Evolutionary conservation across 768 basidiomycete genomes (phyloP).

Genomic region (Amyloporia xantha): DNA sequence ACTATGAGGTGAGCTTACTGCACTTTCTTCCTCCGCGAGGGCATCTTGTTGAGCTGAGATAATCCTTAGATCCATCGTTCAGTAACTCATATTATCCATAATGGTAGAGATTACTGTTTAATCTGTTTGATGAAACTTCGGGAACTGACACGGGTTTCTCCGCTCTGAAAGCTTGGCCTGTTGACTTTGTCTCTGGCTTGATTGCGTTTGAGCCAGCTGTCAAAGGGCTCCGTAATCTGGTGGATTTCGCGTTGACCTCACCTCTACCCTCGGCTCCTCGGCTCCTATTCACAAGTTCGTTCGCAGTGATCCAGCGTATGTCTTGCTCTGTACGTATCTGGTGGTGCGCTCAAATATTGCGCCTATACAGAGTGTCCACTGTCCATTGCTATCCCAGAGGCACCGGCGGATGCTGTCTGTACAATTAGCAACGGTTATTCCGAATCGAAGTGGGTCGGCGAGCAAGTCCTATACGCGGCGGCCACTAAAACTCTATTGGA

Average conservation of each 20-base stretch:
- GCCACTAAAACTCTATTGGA: conserved; percentile 16
- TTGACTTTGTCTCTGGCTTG: conserved; percentile 29
- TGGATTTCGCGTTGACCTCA: conserved; percentile 29
- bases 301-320: conserved; percentile 5
- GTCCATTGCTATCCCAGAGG: neutral
- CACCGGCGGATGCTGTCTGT: conserved; percentile 5
- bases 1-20: conserved; percentile 17
- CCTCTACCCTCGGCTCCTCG: conserved; percentile 19
- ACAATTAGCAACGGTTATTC: conserved; percentile 22
- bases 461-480: conserved; percentile 24
- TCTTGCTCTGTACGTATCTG: conserved; percentile 12
- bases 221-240: conserved; percentile 22
- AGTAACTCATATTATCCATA: neutral
- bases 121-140: neutral
- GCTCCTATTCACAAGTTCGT: conserved; percentile 14
- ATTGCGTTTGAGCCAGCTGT: conserved; percentile 27
- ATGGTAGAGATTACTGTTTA: neutral
- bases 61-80: neutral
- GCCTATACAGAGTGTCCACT: neutral
- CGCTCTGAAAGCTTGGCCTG: conserved; percentile 23
- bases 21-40: neutral
- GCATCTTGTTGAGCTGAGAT: too few relatives aligned
- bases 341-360: neutral
- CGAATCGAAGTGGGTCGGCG: conserved; percentile 27
- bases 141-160: neutral